Percentiles rank a stretch among this genome's conserved stretches.
phyloP scores from a whole-genome alignment of 1,139 yeast genomes.

The Candida glucosophila region DNA sequence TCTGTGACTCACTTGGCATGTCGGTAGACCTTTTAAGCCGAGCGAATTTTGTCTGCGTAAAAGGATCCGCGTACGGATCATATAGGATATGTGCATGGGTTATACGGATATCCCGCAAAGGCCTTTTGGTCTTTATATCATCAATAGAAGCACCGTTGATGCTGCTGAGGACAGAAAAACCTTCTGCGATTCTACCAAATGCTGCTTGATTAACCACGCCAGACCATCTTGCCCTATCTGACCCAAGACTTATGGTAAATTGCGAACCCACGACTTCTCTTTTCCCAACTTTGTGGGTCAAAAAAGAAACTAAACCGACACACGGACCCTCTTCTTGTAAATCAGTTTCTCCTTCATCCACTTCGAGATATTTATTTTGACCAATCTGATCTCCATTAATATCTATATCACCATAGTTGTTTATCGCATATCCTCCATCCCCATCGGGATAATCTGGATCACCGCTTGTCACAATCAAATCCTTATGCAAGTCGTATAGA shows the following conservation, averaged over 20 bases:
- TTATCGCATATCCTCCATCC: constrained; percentile 14
- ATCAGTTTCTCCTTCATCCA: not conserved
- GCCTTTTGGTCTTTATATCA: constrained; percentile 16
- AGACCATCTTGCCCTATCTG: constrained; percentile 5
- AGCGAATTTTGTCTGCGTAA: constrained; percentile 1
- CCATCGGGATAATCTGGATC: constrained; percentile 38
- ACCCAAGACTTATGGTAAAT: constrained; percentile 20
- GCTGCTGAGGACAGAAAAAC: constrained; percentile 34
- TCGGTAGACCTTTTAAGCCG: constrained; percentile 2
- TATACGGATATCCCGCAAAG: constrained; percentile 43
- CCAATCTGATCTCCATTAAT: constrained; percentile 1
- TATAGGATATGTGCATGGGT: constrained; percentile 41
- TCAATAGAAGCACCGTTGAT: constrained; percentile 36
- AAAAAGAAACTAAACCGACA: constrained; percentile 27
- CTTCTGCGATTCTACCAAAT: constrained; percentile 51
- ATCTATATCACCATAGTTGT: constrained; percentile 5
- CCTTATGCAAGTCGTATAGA: constrained; percentile 32
- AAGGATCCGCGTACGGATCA: constrained; percentile 43
- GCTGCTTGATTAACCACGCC: constrained; percentile 5
- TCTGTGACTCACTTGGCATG: constrained; percentile 7
- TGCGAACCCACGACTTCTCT: constrained; percentile 14
- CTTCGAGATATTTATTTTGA: constrained; percentile 2
- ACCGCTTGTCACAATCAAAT: constrained; percentile 35
- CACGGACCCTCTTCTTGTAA: not conserved
- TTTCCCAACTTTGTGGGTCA: constrained; percentile 8